Evolutionary conservation across 495 filamentous ascomycete species (phyloP).

Genomic region (Rhypophila decipiens): DNA sequence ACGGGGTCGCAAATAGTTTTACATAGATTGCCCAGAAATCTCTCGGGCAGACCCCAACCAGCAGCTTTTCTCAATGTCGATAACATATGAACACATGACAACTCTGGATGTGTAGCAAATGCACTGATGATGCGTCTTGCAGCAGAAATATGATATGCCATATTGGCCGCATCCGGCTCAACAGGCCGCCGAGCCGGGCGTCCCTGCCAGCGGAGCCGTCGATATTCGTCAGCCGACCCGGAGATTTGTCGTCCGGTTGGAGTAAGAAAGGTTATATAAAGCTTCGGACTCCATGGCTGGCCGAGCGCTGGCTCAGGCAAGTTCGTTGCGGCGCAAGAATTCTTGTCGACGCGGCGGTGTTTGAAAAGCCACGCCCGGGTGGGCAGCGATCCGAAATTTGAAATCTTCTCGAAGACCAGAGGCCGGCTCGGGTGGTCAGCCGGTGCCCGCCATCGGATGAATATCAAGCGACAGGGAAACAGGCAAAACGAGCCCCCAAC

Average conservation of each 20-base stretch:
- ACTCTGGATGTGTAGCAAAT: no score
- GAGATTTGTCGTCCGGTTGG: background rate
- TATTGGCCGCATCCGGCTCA: no score
- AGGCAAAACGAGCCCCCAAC: background rate
- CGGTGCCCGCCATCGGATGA: background rate
- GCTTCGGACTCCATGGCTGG: background rate
- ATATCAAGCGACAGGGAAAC: background rate
- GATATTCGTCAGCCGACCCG: background rate
- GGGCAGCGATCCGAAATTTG: background rate
- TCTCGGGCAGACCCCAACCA: no score
- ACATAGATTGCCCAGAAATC: no score
- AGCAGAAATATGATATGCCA: no score
- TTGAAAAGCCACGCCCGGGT: constrained; percentile 1
- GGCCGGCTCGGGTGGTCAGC: background rate
- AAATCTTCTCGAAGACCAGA: background rate
- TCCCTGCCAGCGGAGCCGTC: background rate
- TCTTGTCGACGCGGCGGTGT: background rate
- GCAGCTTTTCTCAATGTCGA: no score
- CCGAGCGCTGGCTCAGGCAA: background rate
- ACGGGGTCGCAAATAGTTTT: no score
- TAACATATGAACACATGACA: no score
- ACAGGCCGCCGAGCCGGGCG: no score
- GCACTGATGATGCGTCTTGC: no score
- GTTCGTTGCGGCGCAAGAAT: constrained; percentile 2
- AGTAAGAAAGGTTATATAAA: background rate